A percentile compares a stretch with the other conserved stretches of the same genome.
Conservation (phyloP, 257 asterid species). For the Handroanthus guayacan region DNA sequence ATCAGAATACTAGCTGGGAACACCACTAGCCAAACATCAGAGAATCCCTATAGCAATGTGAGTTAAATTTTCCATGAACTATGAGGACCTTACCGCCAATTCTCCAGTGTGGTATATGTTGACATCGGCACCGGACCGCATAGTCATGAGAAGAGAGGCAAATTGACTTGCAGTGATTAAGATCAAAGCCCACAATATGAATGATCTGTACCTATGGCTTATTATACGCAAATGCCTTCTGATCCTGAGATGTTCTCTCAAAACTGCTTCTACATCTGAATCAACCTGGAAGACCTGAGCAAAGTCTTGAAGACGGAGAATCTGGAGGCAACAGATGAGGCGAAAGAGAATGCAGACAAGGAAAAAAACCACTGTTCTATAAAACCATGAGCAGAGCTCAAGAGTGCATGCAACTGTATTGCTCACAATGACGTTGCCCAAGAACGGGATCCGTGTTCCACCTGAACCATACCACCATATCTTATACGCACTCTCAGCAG, state of each 20-base stretch:
- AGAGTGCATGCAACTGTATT: slow-evolving; percentile 53
- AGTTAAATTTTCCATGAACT: too few species aligned
- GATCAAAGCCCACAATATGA: slow-evolving; percentile 68
- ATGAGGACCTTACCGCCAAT: slow-evolving; percentile 63
- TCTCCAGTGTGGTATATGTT: slow-evolving; percentile 72
- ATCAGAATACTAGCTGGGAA: background rate
- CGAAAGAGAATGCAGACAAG: slow-evolving; percentile 67
- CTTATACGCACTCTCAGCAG: slow-evolving; percentile 57
- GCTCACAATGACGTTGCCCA: slow-evolving; percentile 54
- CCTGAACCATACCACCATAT: slow-evolving; percentile 71
- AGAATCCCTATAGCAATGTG: background rate
- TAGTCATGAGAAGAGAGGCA: slow-evolving; percentile 79
- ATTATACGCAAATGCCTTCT: slow-evolving; percentile 75
- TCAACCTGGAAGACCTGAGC: slow-evolving; percentile 70
- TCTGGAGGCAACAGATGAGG: slow-evolving; percentile 86
- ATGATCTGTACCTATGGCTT: slow-evolving; percentile 78
- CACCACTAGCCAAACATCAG: too few species aligned
- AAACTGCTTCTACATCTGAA: slow-evolving; percentile 72
- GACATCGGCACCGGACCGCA: slow-evolving; percentile 64
- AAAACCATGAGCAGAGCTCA: slow-evolving; percentile 69
- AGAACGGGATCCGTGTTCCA: slow-evolving; percentile 55
- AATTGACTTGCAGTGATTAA: slow-evolving; percentile 79
- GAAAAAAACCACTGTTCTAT: slow-evolving; percentile 56
- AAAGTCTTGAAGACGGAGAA: slow-evolving; percentile 86
- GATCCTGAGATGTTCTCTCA: slow-evolving; percentile 80